phyloP scores from a whole-genome alignment of 495 filamentous ascomycete genomes.

The Chaetomium tenue region DNA sequence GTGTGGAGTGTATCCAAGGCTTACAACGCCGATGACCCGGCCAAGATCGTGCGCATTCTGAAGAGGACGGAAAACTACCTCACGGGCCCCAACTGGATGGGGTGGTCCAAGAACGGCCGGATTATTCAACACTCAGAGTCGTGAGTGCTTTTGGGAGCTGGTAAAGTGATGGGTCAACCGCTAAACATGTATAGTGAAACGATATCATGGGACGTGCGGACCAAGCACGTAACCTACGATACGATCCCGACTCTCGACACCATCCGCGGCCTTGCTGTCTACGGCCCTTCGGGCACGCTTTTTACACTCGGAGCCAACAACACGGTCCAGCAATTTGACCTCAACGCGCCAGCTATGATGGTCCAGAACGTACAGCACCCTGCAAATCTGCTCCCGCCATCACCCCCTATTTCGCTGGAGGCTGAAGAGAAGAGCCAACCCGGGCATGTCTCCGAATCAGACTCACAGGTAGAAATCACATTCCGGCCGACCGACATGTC shows the following conservation, averaged over 20 bases:
- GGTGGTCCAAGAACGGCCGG: conserved; percentile 95
- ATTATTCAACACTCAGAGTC: conserved; percentile 91
- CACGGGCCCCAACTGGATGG: conserved; percentile 88
- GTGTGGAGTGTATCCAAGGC: conserved; percentile 97
- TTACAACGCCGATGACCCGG: conserved; percentile 67
- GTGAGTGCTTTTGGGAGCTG: conserved; percentile 55
- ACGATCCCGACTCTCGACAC: conserved; percentile 79
- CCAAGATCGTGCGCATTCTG: conserved; percentile 82
- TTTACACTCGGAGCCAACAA: conserved; percentile 88
- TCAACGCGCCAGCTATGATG: conserved; percentile 73
- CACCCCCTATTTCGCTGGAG: conserved; percentile 73
- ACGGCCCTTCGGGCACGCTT: conserved; percentile 83
- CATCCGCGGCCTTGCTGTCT: conserved; percentile 78
- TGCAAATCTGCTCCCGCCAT: conserved; percentile 69
- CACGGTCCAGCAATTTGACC: conserved; percentile 90
- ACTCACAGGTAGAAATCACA: conserved; percentile 48
- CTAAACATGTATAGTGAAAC: conserved; percentile 65
- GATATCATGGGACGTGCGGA: conserved; percentile 92
- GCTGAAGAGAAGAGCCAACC: conserved; percentile 51
- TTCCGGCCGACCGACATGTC: conserved; percentile 55
- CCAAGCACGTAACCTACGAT: conserved; percentile 89
- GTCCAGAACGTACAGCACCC: conserved; percentile 81
- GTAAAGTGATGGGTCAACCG: conserved; percentile 14
- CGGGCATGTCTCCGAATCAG: conserved; percentile 43
- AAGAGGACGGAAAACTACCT: conserved; percentile 73